A percentile compares a stretch with the other conserved stretches of the same genome.
phyloP scores from a whole-genome alignment of 2,329 filamentous ascomycete species.

The Trichoderma sp. region DNA sequence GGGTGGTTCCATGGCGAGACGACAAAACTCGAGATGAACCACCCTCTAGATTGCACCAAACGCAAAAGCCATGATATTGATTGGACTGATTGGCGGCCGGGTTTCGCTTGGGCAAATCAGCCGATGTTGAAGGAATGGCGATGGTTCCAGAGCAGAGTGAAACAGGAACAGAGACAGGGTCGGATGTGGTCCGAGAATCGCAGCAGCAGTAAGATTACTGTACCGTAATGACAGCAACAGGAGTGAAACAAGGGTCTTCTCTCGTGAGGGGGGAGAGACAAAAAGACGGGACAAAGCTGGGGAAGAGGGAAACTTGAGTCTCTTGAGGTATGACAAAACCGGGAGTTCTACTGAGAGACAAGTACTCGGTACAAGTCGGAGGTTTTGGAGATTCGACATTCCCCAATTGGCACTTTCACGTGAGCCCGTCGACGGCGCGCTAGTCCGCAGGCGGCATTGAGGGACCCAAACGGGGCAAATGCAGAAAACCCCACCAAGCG shows the following conservation, averaged over 20 bases:
- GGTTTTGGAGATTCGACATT: constrained; percentile 5
- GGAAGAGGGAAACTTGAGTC: not conserved
- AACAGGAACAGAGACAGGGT: not conserved
- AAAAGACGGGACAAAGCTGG: constrained; percentile 8
- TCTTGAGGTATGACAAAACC: not conserved
- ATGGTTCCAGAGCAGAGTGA: not conserved
- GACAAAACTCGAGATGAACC: constrained; percentile 40
- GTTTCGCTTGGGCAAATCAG: constrained; percentile 7
- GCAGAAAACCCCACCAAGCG: constrained; percentile 3
- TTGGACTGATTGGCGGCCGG: constrained; percentile 23
- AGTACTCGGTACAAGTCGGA: constrained; percentile 9
- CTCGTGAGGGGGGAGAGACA: constrained; percentile 8
- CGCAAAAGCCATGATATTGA: constrained; percentile 30
- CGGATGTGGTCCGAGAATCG: not conserved
- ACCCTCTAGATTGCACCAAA: constrained; percentile 55
- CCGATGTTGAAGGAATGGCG: constrained; percentile 8
- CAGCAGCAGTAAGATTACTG: not conserved
- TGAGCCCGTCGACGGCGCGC: not conserved
- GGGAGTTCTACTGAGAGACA: not conserved
- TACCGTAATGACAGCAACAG: not conserved
- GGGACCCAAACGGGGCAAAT: constrained; percentile 9
- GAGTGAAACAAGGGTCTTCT: constrained; percentile 1
- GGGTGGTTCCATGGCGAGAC: constrained; percentile 57
- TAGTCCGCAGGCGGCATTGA: constrained; percentile 1
- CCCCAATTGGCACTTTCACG: constrained; percentile 12